Conservation (phyloP, 1,284 basidiomycete species). For the Anthracocystis walkeri region DNA sequence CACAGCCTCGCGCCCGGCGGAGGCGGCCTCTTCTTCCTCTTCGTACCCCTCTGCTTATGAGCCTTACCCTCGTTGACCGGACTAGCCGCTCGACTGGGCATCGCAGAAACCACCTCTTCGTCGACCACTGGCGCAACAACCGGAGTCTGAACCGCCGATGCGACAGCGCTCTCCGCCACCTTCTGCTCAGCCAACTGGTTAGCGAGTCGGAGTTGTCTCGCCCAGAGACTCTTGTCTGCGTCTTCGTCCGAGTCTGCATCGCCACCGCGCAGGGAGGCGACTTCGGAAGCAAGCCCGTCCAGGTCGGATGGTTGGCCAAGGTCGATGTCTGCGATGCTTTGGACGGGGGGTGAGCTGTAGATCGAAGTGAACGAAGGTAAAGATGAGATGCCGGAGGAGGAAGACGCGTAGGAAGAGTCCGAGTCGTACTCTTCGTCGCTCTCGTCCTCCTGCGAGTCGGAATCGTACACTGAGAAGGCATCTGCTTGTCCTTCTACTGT, state of each 20-base stretch:
- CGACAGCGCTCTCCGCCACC: neutral
- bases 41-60: constrained; percentile 11
- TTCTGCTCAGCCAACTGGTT: constrained; percentile 15
- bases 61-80: constrained; percentile 13
- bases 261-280: constrained; percentile 18
- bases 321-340: constrained; percentile 20
- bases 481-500: neutral
- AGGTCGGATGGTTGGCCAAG: constrained; percentile 5
- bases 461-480: constrained; percentile 16
- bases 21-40: constrained; percentile 39
- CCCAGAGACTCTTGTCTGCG: constrained; percentile 41
- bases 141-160: constrained; percentile 18
- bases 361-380: constrained; percentile 45
- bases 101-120: constrained; percentile 1
- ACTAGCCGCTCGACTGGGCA: constrained; percentile 25
- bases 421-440: constrained; percentile 30
- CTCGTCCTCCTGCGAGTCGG: constrained; percentile 7
- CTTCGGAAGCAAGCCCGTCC: constrained; percentile 17
- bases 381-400: constrained; percentile 37
- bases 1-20: constrained; percentile 45
- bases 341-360: constrained; percentile 30
- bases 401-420: constrained; percentile 25
- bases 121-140: constrained; percentile 4
- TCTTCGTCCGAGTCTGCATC: constrained; percentile 30
- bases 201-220: constrained; percentile 33